phyloP scores from a whole-genome alignment of 2,329 filamentous ascomycete genomes.

The Cladophialophora yegresii region DNA sequence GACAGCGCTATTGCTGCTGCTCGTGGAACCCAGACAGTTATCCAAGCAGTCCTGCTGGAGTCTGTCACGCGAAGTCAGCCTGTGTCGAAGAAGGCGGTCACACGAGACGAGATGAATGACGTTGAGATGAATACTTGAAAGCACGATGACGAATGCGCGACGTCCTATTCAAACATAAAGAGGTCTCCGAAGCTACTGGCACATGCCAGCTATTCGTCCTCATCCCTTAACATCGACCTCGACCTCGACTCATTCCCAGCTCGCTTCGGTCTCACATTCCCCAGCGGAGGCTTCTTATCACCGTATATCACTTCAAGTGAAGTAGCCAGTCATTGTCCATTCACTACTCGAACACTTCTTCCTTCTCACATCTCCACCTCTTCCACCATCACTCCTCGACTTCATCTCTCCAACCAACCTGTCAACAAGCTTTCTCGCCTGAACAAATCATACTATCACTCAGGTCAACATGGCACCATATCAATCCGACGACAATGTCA shows the following conservation, averaged over 20 bases:
- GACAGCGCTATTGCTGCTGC: conserved; percentile 67
- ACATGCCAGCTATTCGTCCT: neutral
- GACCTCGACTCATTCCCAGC: neutral
- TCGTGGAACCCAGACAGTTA: conserved; percentile 59
- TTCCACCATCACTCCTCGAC: neutral
- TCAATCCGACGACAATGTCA: conserved; percentile 44
- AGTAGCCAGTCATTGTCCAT: neutral
- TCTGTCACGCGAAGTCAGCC: conserved; percentile 40
- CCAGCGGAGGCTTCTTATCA: neutral
- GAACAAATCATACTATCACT: neutral
- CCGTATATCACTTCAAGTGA: neutral
- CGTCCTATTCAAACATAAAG: neutral
- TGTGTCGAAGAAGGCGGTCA: conserved; percentile 10
- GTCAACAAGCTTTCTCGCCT: neutral
- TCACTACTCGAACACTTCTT: neutral
- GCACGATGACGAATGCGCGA: conserved; percentile 5
- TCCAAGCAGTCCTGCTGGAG: conserved; percentile 64
- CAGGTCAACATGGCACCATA: conserved; percentile 42
- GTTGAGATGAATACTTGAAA: conserved; percentile 40
- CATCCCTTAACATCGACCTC: neutral
- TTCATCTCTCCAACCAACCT: neutral
- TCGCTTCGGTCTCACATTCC: conserved; percentile 6
- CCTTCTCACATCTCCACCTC: neutral
- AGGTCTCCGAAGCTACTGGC: neutral
- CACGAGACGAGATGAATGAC: conserved; percentile 27